Evolutionary conservation across 345 rosid genomes (phyloP).

Genomic region (Eutrema japonicum): DNA sequence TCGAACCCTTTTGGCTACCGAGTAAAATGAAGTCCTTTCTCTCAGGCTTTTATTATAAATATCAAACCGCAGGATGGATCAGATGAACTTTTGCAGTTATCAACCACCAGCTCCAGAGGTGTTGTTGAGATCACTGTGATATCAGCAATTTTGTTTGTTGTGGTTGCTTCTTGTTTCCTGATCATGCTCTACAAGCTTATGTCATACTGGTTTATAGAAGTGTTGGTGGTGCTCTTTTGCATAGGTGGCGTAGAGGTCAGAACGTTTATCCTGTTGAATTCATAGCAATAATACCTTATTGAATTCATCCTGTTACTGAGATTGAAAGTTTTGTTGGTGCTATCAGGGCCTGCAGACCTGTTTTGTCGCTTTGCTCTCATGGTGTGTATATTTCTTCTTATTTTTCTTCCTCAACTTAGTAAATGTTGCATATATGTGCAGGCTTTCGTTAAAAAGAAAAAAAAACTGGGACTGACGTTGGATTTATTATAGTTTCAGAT

Average conservation of each 20-base stretch:
- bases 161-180: slow-evolving; percentile 92
- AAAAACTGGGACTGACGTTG: slow-evolving; percentile 50
- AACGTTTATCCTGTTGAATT: slow-evolving; percentile 28
- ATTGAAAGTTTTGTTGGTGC: slow-evolving; percentile 44
- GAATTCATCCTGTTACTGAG: slow-evolving; percentile 32
- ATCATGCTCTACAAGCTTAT: slow-evolving; percentile 96
- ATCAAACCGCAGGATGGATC: slow-evolving; percentile 69
- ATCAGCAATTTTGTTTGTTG: slow-evolving; percentile 86
- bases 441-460: background rate
- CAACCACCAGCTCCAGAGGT: slow-evolving; percentile 60
- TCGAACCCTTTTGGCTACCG: background rate
- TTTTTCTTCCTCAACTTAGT: background rate
- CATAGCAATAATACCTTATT: background rate
- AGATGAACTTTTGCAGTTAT: slow-evolving; percentile 53
- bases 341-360: slow-evolving; percentile 96
- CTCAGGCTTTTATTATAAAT: slow-evolving; percentile 20
- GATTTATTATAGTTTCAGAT: slow-evolving; percentile 76
- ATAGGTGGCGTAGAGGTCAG: slow-evolving; percentile 95
- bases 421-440: background rate
- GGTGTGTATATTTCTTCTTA: slow-evolving; percentile 53
- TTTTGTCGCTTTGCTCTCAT: slow-evolving; percentile 83
- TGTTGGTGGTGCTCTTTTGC: slow-evolving; percentile 92
- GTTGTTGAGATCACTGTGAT: slow-evolving; percentile 72
- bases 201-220: slow-evolving; percentile 93
- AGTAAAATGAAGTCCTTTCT: slow-evolving; percentile 15